Base-by-base conservation (phyloP, 2,329 filamentous ascomycete genomes). In the Didymella pomorum region DNA sequence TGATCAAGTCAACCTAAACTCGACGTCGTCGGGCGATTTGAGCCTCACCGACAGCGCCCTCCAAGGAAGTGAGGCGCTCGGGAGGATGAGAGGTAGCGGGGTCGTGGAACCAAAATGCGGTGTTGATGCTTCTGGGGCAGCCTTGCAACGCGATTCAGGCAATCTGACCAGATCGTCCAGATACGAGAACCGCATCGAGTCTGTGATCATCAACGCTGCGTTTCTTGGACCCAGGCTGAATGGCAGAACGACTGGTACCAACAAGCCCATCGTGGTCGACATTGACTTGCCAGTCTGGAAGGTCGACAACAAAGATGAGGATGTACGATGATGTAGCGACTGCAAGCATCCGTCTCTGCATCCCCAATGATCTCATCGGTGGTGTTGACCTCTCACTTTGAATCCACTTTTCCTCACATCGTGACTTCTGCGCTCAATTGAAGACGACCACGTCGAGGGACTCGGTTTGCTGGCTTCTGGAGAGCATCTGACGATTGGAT, bases 211-310 rank as follows among this genome's bases (percentile, higher is more conserved):
- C 66, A 96, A 96, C 77, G 90, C 90, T 26, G 87, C 91, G 20
- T 87, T 93, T 61, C 84, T 90, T 82, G 87, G 86, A 42, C 87
- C 82, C 21, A 87, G 84, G 60, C 88, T 86, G 77, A 68, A 72
- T 12, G 67, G 67, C 31, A 80, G 77, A 1, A 86, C 86, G 16
- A 90, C 88, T 73, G 82, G 77, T 61, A 87, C 90, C 76, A 87
- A 93, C 76, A 91, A 93, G 72, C 89, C 92, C 20, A 89, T 96
- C 65, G 88, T 96, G n/a, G 87, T 96, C 12, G 91, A 96, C 72
- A 71, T 96, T 28, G 87, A 93, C 64, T 79, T 95, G 60, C 88
- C 89, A 0, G 79, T 88, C 20, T 85, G 82, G 80, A 71, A 60
- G 52, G 58, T 45, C 3, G 41, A 52, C 14, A 41, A 21, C 4